A percentile compares a stretch with the other conserved stretches of the same genome.
phyloP scores from a whole-genome alignment of 768 basidiomycete species.

The Collybiopsis confluens region DNA sequence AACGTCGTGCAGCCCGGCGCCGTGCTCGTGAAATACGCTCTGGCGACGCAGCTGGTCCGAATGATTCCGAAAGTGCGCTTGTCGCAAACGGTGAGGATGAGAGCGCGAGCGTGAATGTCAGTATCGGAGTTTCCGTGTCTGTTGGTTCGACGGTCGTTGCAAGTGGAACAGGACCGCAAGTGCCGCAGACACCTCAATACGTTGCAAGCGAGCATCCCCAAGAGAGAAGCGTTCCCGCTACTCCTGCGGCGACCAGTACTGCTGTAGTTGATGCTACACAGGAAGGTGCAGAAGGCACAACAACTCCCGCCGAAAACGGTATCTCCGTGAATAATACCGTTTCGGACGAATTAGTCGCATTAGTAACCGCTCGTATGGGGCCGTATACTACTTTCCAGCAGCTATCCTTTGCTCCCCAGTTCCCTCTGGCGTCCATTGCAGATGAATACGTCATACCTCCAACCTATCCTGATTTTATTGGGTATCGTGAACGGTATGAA shows the following conservation, averaged over 20 bases:
- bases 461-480: slow-evolving; percentile 76
- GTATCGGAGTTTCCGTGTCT: slow-evolving; percentile 55
- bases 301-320: slow-evolving; percentile 27
- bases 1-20: slow-evolving; percentile 79
- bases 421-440: slow-evolving; percentile 84
- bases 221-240: slow-evolving; percentile 13
- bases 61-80: slow-evolving; percentile 36
- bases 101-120: slow-evolving; percentile 51
- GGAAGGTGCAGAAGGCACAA: slow-evolving; percentile 1
- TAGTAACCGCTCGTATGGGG: slow-evolving; percentile 69
- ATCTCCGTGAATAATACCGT: slow-evolving; percentile 35
- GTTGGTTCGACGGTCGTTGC: slow-evolving; percentile 31
- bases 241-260: slow-evolving; percentile 12
- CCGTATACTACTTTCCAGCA: slow-evolving; percentile 94
- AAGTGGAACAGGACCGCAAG: slow-evolving; percentile 28
- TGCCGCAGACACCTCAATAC: slow-evolving; percentile 33
- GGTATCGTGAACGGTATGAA: slow-evolving; percentile 64
- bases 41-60: slow-evolving; percentile 33
- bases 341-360: slow-evolving; percentile 62
- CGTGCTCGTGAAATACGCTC: slow-evolving; percentile 66
- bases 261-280: slow-evolving; percentile 17
- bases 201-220: slow-evolving; percentile 39
- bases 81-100: slow-evolving; percentile 40
- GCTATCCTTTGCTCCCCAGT: slow-evolving; percentile 76
- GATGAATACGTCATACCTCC: slow-evolving; percentile 92